Evolutionary conservation across 768 basidiomycete species (phyloP).

Genomic region (Lactifluus echinatus): DNA sequence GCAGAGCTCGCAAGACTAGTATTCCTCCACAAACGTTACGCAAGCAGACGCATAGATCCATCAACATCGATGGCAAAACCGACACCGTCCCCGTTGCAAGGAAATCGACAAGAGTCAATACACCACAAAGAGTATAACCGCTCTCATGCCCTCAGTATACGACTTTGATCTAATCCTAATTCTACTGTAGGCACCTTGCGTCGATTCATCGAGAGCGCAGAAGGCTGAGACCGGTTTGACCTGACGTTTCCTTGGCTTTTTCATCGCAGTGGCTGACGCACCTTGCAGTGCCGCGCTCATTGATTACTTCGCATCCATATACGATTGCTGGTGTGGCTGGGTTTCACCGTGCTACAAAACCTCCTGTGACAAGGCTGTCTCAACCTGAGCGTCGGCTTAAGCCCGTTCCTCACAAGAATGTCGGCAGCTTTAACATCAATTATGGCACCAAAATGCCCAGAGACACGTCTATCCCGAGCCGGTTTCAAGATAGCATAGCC

Average conservation of each 20-base stretch:
- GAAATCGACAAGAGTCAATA: neutral
- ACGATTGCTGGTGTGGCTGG: constrained; percentile 9
- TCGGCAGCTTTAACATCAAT: neutral
- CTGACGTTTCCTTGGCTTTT: neutral
- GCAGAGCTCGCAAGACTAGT: constrained; percentile 8
- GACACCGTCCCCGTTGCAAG: neutral
- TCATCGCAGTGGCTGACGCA: neutral
- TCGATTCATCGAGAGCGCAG: neutral
- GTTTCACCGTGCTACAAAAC: constrained; percentile 8
- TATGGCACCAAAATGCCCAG: neutral
- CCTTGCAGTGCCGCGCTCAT: neutral
- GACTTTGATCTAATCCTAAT: constrained; percentile 4
- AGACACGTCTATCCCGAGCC: neutral
- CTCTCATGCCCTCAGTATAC: neutral
- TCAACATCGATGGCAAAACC: neutral
- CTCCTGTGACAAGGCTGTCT: neutral
- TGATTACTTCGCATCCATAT: constrained; percentile 9
- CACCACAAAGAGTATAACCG: neutral
- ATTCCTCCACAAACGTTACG: neutral
- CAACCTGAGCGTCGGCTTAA: constrained; percentile 2
- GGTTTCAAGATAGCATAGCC: neutral
- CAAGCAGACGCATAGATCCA: neutral
- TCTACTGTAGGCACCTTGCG: neutral
- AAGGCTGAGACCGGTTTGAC: neutral
- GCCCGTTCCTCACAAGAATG: constrained; percentile 7